Evolutionary conservation across 2,329 filamentous ascomycete species (phyloP).

Genomic region (Fusarium tjaetaba): DNA sequence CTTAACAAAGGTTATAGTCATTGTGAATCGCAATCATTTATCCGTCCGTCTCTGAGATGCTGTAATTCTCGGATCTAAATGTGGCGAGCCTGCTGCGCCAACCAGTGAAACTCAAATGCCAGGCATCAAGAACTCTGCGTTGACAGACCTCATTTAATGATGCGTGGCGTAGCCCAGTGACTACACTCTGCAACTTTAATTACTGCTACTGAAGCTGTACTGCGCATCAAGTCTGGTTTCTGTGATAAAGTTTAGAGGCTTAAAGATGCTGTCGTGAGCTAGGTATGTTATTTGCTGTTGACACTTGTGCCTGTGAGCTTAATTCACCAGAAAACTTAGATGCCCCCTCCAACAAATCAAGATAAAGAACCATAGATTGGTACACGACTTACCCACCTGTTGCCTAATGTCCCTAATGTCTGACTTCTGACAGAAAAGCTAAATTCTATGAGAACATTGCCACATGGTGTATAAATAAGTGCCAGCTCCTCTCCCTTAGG

Average conservation of each 20-base stretch:
- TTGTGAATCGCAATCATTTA: not conserved
- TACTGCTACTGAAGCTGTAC: not conserved
- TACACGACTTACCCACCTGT: accelerated
- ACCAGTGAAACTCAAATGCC: not conserved
- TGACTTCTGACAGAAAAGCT: not conserved
- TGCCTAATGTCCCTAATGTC: not conserved
- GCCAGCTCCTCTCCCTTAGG: not conserved
- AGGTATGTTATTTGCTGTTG: not conserved
- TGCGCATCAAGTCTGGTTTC: accelerated
- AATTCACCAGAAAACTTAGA: not conserved
- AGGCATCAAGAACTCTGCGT: not conserved
- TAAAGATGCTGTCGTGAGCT: not conserved
- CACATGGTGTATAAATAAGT: not conserved
- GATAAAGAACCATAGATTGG: not conserved
- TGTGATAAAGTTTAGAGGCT: not conserved
- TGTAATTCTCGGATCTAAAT: no score
- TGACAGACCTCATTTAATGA: not conserved
- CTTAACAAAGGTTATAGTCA: no score
- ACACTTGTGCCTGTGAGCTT: not conserved
- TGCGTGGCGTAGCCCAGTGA: not conserved
- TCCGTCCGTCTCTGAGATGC: not conserved
- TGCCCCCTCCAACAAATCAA: not conserved
- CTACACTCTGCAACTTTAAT: not conserved
- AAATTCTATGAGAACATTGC: not conserved
- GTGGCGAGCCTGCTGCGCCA: not conserved